Base-by-base conservation (phyloP, 192 early-diverging fungal genomes). In the Backusella tarrabulga region DNA sequence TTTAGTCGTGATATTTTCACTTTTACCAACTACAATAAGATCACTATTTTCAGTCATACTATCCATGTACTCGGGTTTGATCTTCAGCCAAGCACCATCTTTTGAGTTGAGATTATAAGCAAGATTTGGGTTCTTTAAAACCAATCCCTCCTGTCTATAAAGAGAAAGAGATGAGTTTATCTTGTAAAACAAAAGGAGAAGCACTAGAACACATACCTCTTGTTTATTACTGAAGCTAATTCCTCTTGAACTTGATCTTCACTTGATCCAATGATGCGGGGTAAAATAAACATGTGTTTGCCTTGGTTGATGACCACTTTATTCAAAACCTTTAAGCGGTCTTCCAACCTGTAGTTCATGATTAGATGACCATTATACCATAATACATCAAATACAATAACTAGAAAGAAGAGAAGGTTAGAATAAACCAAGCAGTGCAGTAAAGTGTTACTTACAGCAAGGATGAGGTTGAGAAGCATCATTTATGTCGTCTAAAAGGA, bases 21-120 rank as follows among this genome's bases (percentile, higher is more conserved):
- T 17, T 11, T 83, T 91, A 71, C 90, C 94, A 44, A 96, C 85
- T 2, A 96, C 73, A 8, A 96, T 69, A 12, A 96, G 78, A 79
- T 96, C 94, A 46, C 94, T 74, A 76, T 90, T 90, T 66, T 96
- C 92, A 42, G 83, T 86, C 3, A 95, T 78, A 4, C 81, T 73
- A 50, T 92, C 91, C 14, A 95, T 80, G 78, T 94, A 96, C 17
- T 96, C 94, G 0, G 94, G 91, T 74, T 92, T 96, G 17, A 96
- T 73, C 72, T 96, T 96, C 34, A 95, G 71, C 94, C 94, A 96
- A 26, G 85, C 81, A 21, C 84, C 60, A 21, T 80, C 76, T 15
- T 90, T 84, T 67, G 84, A 84, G 32, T 88, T 82, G 14, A 85
- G 84, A 4, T 76, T 67, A 80, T 96, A 96, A 4, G 32, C 34